Evolutionary conservation across 495 filamentous ascomycete species (phyloP).

Genomic region (Hypoxylon perforatum): DNA sequence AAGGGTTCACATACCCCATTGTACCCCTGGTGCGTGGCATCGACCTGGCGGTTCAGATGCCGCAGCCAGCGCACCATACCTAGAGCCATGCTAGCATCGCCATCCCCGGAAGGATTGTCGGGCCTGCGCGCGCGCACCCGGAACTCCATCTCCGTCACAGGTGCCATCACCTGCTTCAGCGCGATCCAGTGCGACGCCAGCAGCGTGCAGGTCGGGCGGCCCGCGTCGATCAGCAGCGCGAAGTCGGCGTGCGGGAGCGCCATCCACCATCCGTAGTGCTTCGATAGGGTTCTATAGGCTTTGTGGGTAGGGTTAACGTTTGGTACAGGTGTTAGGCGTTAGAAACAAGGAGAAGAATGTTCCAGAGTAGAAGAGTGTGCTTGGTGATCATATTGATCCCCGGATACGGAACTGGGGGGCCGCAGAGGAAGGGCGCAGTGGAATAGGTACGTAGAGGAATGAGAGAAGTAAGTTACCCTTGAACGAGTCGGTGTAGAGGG

Average conservation of each 20-base stretch:
- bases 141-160: conserved; percentile 52
- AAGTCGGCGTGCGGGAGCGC: conserved; percentile 65
- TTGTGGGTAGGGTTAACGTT: not conserved
- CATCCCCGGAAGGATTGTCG: not conserved
- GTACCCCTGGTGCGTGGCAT: conserved; percentile 49
- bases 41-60: conserved; percentile 55
- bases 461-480: conserved; percentile 27
- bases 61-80: conserved; percentile 55
- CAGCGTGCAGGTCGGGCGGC: conserved; percentile 60
- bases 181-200: conserved; percentile 69
- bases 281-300: conserved; percentile 53
- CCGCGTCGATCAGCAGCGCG: conserved; percentile 60
- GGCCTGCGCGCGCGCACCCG: conserved; percentile 28
- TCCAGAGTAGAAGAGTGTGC: not conserved
- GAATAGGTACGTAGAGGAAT: no score
- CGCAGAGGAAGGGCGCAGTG: no score
- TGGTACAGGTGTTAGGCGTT: no score
- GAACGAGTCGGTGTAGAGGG: conserved; percentile 47
- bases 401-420: no score
- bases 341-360: not conserved
- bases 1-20: conserved; percentile 34
- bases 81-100: conserved; percentile 28
- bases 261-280: conserved; percentile 62
- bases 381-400: not conserved
- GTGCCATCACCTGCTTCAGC: conserved; percentile 66